These are phyloP conservation scores for Planoprotostelium fungivorum DNA, from an alignment of 78 protist genomes.

Conservation along the genomic window DNA sequence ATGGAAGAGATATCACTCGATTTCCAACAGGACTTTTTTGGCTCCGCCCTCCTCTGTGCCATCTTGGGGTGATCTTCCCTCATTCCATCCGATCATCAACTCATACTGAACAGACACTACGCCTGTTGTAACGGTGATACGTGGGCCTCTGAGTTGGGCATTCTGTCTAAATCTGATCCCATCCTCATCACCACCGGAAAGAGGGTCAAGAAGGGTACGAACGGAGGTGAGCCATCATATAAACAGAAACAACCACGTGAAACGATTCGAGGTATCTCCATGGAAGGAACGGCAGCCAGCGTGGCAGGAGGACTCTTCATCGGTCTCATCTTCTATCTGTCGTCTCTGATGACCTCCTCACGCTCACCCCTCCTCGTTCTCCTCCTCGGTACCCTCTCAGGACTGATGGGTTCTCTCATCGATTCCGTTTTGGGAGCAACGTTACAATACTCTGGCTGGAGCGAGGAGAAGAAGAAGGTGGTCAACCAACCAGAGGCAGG, in stretches of 20 bases:
- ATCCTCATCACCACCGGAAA: conserved; percentile 30
- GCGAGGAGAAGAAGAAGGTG: background rate
- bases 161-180: conserved; percentile 29
- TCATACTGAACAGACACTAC: conserved; percentile 19
- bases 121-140: conserved; percentile 67
- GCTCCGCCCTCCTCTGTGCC: conserved; percentile 17
- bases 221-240: conserved; percentile 20
- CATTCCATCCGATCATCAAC: background rate
- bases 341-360: background rate
- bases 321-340: conserved; percentile 21
- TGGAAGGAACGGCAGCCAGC: conserved; percentile 26
- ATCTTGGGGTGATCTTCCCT: conserved; percentile 12
- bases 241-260: background rate
- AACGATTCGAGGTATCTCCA: conserved; percentile 5
- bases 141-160: conserved; percentile 69
- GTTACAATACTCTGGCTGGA: conserved; percentile 37
- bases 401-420: conserved; percentile 48
- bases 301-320: conserved; percentile 44
- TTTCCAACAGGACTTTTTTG: conserved; percentile 4
- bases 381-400: conserved; percentile 24
- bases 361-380: conserved; percentile 5
- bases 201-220: conserved; percentile 56
- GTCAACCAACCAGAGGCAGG: background rate
- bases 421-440: conserved; percentile 64
- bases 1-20: background rate